Conservation (phyloP, 2,329 filamentous ascomycete species). For the Fusarium anthophilum region DNA sequence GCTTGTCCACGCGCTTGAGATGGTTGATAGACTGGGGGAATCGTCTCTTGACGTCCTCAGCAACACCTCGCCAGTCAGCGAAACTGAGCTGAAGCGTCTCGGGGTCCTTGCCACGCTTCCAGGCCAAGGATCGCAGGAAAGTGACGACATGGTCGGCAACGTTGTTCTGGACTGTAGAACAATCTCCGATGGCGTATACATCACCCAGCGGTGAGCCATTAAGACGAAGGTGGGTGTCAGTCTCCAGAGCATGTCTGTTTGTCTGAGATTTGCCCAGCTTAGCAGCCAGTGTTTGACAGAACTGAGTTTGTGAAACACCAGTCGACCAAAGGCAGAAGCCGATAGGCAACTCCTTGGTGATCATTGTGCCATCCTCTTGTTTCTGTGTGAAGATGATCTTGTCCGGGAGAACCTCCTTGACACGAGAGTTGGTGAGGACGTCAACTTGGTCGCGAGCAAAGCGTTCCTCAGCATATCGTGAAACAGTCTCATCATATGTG, state of each 20-base stretch:
- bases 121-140: constrained; percentile 89
- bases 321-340: constrained; percentile 99
- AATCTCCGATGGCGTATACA: constrained; percentile 96
- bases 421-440: constrained; percentile 90
- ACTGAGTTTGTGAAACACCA: constrained; percentile 85
- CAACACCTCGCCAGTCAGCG: constrained; percentile 86
- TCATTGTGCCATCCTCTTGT: constrained; percentile 72
- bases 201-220: constrained; percentile 91
- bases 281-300: constrained; percentile 79
- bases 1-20: constrained; percentile 86
- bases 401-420: constrained; percentile 86
- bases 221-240: constrained; percentile 89
- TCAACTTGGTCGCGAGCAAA: constrained; percentile 93
- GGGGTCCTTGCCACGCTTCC: constrained; percentile 90
- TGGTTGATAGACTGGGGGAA: constrained; percentile 93
- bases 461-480: constrained; percentile 88
- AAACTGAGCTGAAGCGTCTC: constrained; percentile 89
- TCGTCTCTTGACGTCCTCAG: constrained; percentile 81
- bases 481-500: constrained; percentile 96
- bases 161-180: constrained; percentile 97
- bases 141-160: constrained; percentile 89
- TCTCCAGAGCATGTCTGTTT: constrained; percentile 92
- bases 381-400: constrained; percentile 91
- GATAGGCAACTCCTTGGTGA: constrained; percentile 94
- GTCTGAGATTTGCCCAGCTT: constrained; percentile 81